These are phyloP conservation scores for Calamus simplicifolius DNA, from an alignment of 176 grass and related monocot species.

Conservation along the genomic window DNA sequence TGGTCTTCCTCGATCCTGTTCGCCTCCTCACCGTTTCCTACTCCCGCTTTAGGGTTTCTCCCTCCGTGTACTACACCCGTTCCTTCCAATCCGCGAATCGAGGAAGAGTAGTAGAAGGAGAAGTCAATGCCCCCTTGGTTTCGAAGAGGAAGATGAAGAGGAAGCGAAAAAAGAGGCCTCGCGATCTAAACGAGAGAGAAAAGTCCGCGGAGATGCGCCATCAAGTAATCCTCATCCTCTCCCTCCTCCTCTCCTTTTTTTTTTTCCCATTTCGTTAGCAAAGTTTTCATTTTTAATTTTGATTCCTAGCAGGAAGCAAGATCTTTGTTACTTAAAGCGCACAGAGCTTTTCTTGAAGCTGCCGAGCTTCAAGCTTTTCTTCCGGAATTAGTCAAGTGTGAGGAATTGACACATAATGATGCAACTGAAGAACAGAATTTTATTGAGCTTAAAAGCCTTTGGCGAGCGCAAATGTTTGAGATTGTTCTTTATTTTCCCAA, in stretches of 20 bases:
- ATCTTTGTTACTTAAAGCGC: constrained; percentile 41
- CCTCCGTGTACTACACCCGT: constrained; percentile 77
- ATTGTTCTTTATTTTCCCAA: constrained; percentile 40
- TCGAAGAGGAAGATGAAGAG: constrained; percentile 44
- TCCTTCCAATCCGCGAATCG: constrained; percentile 28
- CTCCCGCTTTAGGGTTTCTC: constrained; percentile 50
- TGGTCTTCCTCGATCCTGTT: constrained; percentile 73
- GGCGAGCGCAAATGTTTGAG: constrained; percentile 67
- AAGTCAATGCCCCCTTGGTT: not conserved
- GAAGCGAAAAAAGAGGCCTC: constrained; percentile 17
- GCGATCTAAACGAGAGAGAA: constrained; percentile 55
- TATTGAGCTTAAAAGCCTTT: constrained; percentile 53
- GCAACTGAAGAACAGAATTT: constrained; percentile 43
- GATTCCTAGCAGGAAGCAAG: constrained; percentile 42
- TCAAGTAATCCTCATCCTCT: constrained; percentile 22
- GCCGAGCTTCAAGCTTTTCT: constrained; percentile 43
- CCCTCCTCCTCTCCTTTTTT: not conserved
- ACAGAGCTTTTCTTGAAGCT: constrained; percentile 40
- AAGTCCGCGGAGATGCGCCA: constrained; percentile 54
- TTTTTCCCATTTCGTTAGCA: constrained; percentile 3
- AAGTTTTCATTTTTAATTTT: no score
- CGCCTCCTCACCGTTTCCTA: constrained; percentile 54
- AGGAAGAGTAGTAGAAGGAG: constrained; percentile 7
- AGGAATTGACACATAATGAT: not conserved
- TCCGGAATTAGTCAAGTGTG: constrained; percentile 28